These are phyloP conservation scores for Liriodendron chinense DNA, from an alignment of 164 flowering plant genomes.

Conservation along the genomic window DNA sequence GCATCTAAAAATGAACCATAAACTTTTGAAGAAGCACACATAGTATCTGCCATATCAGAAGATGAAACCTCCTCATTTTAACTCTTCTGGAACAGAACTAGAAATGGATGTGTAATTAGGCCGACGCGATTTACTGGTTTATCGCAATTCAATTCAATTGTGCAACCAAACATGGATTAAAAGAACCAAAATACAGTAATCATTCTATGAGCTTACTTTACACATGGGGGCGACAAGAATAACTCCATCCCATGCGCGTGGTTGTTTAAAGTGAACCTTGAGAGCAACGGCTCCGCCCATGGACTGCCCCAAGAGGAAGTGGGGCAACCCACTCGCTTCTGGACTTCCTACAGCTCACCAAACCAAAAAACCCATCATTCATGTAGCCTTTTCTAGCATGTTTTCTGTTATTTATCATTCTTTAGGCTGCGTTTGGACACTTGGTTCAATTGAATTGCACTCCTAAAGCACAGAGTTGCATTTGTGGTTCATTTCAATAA, in stretches of 20 bases:
- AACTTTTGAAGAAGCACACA: too few relatives aligned
- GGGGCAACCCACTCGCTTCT: constrained; percentile 62
- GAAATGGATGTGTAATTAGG: too few relatives aligned
- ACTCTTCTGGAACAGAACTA: too few relatives aligned
- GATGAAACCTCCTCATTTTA: too few relatives aligned
- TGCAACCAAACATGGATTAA: too few relatives aligned
- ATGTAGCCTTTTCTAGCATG: not conserved
- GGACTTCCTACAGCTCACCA: constrained; percentile 48
- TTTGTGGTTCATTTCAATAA: not conserved
- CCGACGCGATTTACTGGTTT: too few relatives aligned
- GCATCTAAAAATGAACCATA: too few relatives aligned
- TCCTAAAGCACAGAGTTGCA: not conserved
- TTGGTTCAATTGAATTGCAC: not conserved
- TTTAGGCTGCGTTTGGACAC: not conserved
- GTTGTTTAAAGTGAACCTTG: constrained; percentile 69
- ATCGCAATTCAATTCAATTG: too few relatives aligned
- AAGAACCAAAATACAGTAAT: not conserved
- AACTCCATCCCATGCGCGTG: constrained; percentile 80
- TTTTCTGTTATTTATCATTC: not conserved
- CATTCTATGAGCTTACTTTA: constrained; percentile 49
- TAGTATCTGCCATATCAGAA: too few relatives aligned
- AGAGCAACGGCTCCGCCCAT: constrained; percentile 98
- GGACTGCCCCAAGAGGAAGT: constrained; percentile 84
- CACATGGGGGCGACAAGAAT: constrained; percentile 98
- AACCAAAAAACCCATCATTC: not conserved